phyloP scores from a whole-genome alignment of 2,329 filamentous ascomycete genomes.

The Nemania sp. region DNA sequence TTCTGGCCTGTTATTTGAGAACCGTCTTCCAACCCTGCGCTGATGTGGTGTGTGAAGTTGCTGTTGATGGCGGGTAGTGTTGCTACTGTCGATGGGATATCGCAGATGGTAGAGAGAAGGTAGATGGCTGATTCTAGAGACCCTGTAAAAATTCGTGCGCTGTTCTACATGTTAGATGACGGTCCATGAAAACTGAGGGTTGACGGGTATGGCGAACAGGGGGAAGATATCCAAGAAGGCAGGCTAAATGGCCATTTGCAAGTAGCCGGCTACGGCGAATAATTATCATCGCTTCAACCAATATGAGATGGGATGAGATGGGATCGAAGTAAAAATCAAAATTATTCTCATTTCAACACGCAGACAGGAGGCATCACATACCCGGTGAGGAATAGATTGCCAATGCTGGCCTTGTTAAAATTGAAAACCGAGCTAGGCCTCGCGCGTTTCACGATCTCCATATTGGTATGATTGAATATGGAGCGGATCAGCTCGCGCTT shows the following conservation, averaged over 20 bases:
- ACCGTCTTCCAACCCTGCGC: constrained; percentile 76
- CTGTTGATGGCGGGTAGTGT: constrained; percentile 92
- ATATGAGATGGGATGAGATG: not conserved
- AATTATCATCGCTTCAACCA: not conserved
- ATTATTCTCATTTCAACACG: not conserved
- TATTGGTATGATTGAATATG: constrained; percentile 74
- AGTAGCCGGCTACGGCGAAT: not conserved
- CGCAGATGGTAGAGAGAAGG: constrained; percentile 81
- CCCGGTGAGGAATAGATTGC: constrained; percentile 81
- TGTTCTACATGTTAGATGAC: constrained; percentile 23
- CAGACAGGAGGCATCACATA: constrained; percentile 26
- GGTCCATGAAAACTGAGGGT: not conserved
- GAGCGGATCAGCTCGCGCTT: constrained; percentile 79
- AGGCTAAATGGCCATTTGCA: not conserved
- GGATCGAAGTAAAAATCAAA: not conserved
- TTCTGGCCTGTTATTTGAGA: constrained; percentile 87
- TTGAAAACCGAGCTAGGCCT: constrained; percentile 75
- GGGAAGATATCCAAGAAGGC: not conserved
- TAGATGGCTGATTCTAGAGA: constrained; percentile 94
- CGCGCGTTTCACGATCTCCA: constrained; percentile 77
- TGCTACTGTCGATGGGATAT: constrained; percentile 73
- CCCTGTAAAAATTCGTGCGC: constrained; percentile 83
- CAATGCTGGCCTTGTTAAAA: constrained; percentile 74
- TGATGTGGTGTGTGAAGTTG: constrained; percentile 95
- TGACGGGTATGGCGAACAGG: not conserved